phyloP scores from a whole-genome alignment of 192 early-diverging fungal genomes.

The Linderina pennispora region DNA sequence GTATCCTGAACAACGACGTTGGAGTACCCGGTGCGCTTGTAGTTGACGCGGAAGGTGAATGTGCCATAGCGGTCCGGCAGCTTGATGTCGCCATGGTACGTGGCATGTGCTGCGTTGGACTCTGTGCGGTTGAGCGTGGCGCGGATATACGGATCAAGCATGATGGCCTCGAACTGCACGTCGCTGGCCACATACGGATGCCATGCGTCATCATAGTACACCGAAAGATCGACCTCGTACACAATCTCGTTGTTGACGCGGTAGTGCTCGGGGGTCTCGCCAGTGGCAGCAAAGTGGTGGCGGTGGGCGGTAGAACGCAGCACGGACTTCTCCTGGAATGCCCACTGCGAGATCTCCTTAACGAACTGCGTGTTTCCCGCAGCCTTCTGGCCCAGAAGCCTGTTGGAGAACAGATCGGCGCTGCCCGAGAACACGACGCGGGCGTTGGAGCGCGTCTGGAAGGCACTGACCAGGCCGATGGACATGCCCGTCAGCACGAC shows the following conservation, averaged over 20 bases:
- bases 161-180: constrained; percentile 88
- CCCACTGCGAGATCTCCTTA: constrained; percentile 76
- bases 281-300: constrained; percentile 55
- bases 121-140: constrained; percentile 52
- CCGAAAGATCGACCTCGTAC: constrained; percentile 75
- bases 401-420: constrained; percentile 76
- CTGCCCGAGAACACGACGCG: constrained; percentile 80
- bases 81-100: constrained; percentile 50
- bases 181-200: constrained; percentile 64
- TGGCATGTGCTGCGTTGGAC: constrained; percentile 1
- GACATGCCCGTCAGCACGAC: constrained; percentile 50
- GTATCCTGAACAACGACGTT: constrained; percentile 68
- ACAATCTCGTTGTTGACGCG: constrained; percentile 91
- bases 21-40: constrained; percentile 78
- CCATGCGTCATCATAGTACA: constrained; percentile 76
- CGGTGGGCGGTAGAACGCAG: constrained; percentile 54
- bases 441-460: constrained; percentile 89
- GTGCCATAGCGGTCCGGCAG: constrained; percentile 97
- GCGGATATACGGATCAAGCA: constrained; percentile 97
- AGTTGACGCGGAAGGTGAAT: constrained; percentile 94
- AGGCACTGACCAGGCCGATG: constrained; percentile 68
- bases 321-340: constrained; percentile 87
- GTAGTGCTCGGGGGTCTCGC: constrained; percentile 66
- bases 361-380: constrained; percentile 70
- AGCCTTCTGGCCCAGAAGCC: constrained; percentile 35